Base-by-base conservation (phyloP, 2,329 filamentous ascomycete genomes). In the Paecilomyces fulvus region DNA sequence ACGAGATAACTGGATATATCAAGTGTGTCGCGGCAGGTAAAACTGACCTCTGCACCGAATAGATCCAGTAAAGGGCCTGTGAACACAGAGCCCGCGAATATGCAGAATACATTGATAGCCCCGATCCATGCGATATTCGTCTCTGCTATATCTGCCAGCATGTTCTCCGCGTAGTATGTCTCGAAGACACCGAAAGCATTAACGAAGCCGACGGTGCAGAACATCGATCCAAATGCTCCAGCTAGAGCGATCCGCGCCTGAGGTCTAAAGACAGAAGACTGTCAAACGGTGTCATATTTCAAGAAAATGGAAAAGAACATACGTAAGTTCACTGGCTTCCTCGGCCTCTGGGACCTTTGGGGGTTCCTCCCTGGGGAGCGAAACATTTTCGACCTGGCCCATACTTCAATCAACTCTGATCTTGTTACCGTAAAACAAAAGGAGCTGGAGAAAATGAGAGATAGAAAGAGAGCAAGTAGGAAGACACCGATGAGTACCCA, bases 181-280 rank as follows among this genome's bases (percentile, higher is more conserved):
- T 73, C 56, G 52, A 73, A 73, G 0, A 73, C 58, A 3, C 70
- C 70, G 43, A 73, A 74, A 0, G 70, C 66, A 57, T 73, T 73
- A 25, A 71, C 55, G 43, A 74, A 74, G 0, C 72, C 72, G 1
- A 73, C 69, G 0, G 69, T 71, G 58, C 71, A 73, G 55, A 74
- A 74, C 0, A 67, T 48, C 8, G 63, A 63, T 1, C 64, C 59
- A 6, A 63, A 66, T 3, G 70, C 64, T 1, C 72, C 72, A 9
- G 65, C 17, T 12, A 74, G 58, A 2, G 64, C 58, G 6, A 71
- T 55, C 46, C 63, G 65, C 52, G 68, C 63, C 31, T 62, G 62
- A 3, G 59, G 55, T 1, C 69, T 73, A 20, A 4, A 23, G 28
- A 23, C 14, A 1, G 8, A 54, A 30, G 53, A 17, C n/a, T 30